Base-by-base conservation (phyloP, 352 stramenopile genomes). In the Phytophthora citrophthora region DNA sequence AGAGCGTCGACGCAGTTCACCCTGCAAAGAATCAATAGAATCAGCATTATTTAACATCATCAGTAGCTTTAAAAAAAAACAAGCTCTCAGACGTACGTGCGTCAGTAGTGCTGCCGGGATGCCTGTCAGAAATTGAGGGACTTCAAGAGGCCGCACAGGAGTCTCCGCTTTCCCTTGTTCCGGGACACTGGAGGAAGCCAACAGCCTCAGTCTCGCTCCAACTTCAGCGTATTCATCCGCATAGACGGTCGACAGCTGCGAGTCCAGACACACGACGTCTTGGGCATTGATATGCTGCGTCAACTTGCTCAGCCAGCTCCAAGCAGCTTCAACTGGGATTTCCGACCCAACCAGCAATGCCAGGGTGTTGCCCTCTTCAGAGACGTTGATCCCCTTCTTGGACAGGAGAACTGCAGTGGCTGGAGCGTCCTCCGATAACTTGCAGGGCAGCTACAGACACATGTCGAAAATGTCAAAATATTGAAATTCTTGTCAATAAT, bases 231-330 rank as follows among this genome's bases (percentile, higher is more conserved):
- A 75, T 12, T 66, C 48, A 43, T 81, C 76, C 32, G 77, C 75
- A 54, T 88, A 90, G 31, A 89, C 76, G 4, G 75, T 73, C 12
- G 77, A 77, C 26, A 88, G 29, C 59, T 89, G 79, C 53, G 83
- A 76, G 61, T 89, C 79, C 16, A 92, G 64, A 51, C 81, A 85
- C 65, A 92, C 53, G 2, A 79, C 70, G 18, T 90, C 74, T 2
- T 74, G 8, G 2, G 81, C 72, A 29, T 72, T 43, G 7, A 92
- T 54, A 54, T 82, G 77, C 49, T 58, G 23, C 32, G 62, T 58
- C 26, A 92, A 52, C 32, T 66, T 71, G 26, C 77, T 53, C 41
- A 77, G 60, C 83, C 83, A 92, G 34, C 45, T 34, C 83, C 81
- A 92, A 36, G 76, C 76, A 5, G 72, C 70, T 32, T 62, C 54